phyloP scores from a whole-genome alignment of 371 early-diverging fungal species.

The Apophysomyces sp. region DNA sequence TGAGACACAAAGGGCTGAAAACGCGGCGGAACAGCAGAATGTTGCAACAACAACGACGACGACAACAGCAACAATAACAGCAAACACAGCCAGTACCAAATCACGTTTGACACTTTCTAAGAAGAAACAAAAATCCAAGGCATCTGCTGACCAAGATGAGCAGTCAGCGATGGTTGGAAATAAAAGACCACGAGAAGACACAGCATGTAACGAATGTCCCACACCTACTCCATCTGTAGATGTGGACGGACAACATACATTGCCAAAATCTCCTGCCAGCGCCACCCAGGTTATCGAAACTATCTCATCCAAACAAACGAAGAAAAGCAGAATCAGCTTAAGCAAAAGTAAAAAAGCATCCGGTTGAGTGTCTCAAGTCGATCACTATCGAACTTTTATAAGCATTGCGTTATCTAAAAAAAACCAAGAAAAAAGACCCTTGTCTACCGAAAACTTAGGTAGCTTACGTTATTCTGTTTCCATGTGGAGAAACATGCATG shows the following conservation, averaged over 20 bases:
- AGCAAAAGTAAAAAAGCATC: conserved; percentile 4
- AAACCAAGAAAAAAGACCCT: conserved; percentile 2
- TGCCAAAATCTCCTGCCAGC: background rate
- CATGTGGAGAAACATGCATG: too few species aligned
- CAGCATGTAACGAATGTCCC: background rate
- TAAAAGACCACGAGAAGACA: background rate
- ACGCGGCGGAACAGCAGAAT: background rate
- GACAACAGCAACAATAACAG: too few species aligned
- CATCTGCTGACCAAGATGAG: background rate
- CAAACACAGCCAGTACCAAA: background rate
- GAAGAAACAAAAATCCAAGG: background rate
- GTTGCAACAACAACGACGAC: background rate
- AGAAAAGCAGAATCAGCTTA: conserved; percentile 2
- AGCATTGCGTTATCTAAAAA: background rate
- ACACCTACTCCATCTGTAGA: background rate
- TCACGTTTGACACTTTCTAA: conserved; percentile 2
- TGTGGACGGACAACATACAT: background rate
- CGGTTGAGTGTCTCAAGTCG: background rate
- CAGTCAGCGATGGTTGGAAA: background rate
- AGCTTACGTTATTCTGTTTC: too few species aligned
- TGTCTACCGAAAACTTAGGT: too few species aligned
- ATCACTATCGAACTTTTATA: background rate
- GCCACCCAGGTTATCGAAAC: background rate
- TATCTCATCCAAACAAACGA: background rate
- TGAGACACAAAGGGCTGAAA: background rate